Evolutionary conservation across 2,329 filamentous ascomycete species (phyloP).

Genomic region (Curvularia eragrostidis): DNA sequence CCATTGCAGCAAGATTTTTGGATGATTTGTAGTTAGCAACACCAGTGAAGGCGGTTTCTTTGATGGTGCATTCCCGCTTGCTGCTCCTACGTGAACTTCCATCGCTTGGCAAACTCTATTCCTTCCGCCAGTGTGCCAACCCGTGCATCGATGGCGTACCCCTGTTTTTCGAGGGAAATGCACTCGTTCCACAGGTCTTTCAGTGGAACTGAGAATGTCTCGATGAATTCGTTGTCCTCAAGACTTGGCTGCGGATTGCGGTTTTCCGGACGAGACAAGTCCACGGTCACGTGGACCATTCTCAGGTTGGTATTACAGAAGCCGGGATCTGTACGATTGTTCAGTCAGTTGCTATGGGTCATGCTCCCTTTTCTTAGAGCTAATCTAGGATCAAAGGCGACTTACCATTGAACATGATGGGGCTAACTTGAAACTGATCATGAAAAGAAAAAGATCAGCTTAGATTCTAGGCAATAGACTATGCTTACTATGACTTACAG

Average conservation of each 20-base stretch:
- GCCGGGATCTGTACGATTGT: conserved; percentile 45
- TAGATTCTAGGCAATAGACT: not conserved
- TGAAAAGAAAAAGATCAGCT: not conserved
- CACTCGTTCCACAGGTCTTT: conserved; percentile 70
- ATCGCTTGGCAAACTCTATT: conserved; percentile 71
- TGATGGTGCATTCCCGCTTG: not conserved
- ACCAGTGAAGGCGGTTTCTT: not conserved
- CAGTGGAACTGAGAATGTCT: conserved; percentile 74
- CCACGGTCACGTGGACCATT: conserved; percentile 76
- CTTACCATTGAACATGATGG: conserved; percentile 54
- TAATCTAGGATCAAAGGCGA: not conserved
- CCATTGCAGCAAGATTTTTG: not conserved
- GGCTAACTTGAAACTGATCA: conserved; percentile 45
- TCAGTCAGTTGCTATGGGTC: not conserved
- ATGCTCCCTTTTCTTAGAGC: not conserved
- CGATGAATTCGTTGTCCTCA: conserved; percentile 83
- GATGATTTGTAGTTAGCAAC: not conserved
- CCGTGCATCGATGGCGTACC: conserved; percentile 79
- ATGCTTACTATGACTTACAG: not conserved
- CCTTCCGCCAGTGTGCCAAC: conserved; percentile 81
- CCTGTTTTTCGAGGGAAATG: conserved; percentile 70
- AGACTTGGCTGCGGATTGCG: conserved; percentile 71
- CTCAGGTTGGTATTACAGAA: conserved; percentile 56
- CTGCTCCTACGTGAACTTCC: conserved; percentile 35
- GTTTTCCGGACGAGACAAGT: conserved; percentile 73